Percentiles rank a stretch among this genome's conserved stretches.
These are phyloP conservation scores for Esteya vermicola DNA, from an alignment of 2,329 filamentous ascomycete genomes.

Conservation along the genomic window DNA sequence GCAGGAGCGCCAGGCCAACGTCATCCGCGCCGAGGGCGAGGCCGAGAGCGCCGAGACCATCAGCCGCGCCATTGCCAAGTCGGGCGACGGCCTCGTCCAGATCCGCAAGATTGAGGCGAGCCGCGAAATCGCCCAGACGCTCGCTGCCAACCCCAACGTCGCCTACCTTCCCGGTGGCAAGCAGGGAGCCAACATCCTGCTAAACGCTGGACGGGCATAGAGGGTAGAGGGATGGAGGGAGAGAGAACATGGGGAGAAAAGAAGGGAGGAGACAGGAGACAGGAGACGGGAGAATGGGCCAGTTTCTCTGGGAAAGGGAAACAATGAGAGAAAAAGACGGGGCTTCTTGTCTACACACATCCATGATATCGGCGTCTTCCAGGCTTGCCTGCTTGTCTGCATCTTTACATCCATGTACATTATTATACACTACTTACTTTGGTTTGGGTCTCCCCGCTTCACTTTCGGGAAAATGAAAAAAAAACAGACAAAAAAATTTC, in stretches of 20 bases:
- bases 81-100: slow-evolving; percentile 84
- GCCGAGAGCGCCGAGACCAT: slow-evolving; percentile 95
- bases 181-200: slow-evolving; percentile 39
- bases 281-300: no score
- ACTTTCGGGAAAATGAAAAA: not conserved
- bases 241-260: not conserved
- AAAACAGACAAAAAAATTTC: not conserved
- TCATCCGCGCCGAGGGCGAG: slow-evolving; percentile 95
- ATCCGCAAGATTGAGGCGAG: slow-evolving; percentile 96
- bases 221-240: slow-evolving; percentile 2
- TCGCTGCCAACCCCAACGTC: slow-evolving; percentile 86
- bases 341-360: no score
- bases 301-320: no score
- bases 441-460: slow-evolving; percentile 6
- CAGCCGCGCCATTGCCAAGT: slow-evolving; percentile 76
- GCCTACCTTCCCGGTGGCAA: slow-evolving; percentile 77
- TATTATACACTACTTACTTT: not conserved
- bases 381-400: not conserved
- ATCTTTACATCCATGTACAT: slow-evolving; percentile 2
- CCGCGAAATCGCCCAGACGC: slow-evolving; percentile 83
- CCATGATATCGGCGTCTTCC: slow-evolving; percentile 1
- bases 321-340: not conserved
- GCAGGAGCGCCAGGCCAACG: slow-evolving; percentile 96
- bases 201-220: slow-evolving; percentile 35
- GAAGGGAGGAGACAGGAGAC: not conserved